Base-by-base conservation (phyloP, 1,284 basidiomycete species). In the Clitocybe nebularis region DNA sequence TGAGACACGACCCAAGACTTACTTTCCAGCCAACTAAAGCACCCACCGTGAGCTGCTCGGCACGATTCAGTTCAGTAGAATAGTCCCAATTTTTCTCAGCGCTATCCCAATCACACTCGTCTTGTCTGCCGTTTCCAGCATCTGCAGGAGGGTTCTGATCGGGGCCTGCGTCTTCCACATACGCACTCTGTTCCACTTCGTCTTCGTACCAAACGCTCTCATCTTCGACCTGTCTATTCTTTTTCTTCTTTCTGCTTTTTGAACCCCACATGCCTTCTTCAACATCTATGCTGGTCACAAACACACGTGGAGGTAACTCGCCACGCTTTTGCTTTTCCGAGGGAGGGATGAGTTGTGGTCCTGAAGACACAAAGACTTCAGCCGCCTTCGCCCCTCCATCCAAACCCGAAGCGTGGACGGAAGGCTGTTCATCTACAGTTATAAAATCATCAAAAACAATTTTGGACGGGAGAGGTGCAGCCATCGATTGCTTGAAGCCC, bases 261-360 rank as follows among this genome's bases (percentile, higher is more conserved):
- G 55, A 57, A 25, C 45, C 39, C 55, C 58, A 54, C 29, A 65
- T 34, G 2, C 69, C 75, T 24, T 68, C 72, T 54, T 84, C 81
- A 7, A 84, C 80, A 51, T 84, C 81, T 3, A 84, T 68, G 47
- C 73, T 79, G 4, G 81, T 84, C 22, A 86, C 78, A 47, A 85
- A 77, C 57, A 85, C 64, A 44, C 81, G 79, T 5, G 65, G 51
- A 3, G 82, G 80, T n/a, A 84, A 51, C 35, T 62, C 49, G 9
- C 75, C 75, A 1, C 49, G 53, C 17, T 67, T 69, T 47, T 75
- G 71, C 45, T 72, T 71, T 57, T 82, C 75, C 1, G 80, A 87
- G 0, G 86, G 86, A 1, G 85, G 79, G 26, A 86, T 54, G 5
- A 87, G 60, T 1, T 66, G 69, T 9, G 47, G 41, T n/a, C 20